Conservation (phyloP, 73 alveolate genomes). For the Halteria grandinella region DNA sequence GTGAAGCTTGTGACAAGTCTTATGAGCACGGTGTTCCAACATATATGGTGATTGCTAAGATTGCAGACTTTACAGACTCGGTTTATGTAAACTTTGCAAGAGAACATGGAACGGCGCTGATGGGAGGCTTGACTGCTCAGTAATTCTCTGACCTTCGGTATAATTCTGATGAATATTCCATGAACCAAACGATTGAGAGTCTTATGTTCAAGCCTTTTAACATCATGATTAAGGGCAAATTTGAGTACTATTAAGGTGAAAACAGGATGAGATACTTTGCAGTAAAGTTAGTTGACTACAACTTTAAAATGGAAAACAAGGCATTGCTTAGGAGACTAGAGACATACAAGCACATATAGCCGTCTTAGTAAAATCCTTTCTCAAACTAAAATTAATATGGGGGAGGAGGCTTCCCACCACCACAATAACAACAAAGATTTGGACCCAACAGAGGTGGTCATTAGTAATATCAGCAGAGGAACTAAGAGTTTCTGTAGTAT, state of each 20-base stretch:
- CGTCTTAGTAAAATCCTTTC: too few relatives aligned
- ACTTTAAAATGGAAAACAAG: slow-evolving; percentile 13
- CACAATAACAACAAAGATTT: too few relatives aligned
- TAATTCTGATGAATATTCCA: not conserved
- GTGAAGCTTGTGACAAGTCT: slow-evolving; percentile 53
- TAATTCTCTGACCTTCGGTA: slow-evolving; percentile 3
- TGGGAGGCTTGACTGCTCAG: slow-evolving; percentile 47
- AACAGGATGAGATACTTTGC: slow-evolving; percentile 19
- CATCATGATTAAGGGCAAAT: slow-evolving; percentile 16
- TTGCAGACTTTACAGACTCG: slow-evolving; percentile 46
- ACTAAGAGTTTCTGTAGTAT: too few relatives aligned
- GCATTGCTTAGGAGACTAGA: slow-evolving; percentile 34
- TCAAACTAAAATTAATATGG: too few relatives aligned
- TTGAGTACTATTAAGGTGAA: not conserved
- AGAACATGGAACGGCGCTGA: slow-evolving; percentile 52
- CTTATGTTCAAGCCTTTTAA: slow-evolving; percentile 4
- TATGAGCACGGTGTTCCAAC: slow-evolving; percentile 48
- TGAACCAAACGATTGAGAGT: not conserved
- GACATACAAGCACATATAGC: too few relatives aligned
- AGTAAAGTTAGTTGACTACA: not conserved
- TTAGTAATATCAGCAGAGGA: too few relatives aligned
- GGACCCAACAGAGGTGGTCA: too few relatives aligned
- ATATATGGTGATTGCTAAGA: slow-evolving; percentile 47
- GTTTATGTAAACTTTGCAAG: slow-evolving; percentile 30
- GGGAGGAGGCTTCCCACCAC: too few relatives aligned